Evolutionary conservation across 2,329 filamentous ascomycete species (phyloP).

Genomic region (Helminthosporium solani): DNA sequence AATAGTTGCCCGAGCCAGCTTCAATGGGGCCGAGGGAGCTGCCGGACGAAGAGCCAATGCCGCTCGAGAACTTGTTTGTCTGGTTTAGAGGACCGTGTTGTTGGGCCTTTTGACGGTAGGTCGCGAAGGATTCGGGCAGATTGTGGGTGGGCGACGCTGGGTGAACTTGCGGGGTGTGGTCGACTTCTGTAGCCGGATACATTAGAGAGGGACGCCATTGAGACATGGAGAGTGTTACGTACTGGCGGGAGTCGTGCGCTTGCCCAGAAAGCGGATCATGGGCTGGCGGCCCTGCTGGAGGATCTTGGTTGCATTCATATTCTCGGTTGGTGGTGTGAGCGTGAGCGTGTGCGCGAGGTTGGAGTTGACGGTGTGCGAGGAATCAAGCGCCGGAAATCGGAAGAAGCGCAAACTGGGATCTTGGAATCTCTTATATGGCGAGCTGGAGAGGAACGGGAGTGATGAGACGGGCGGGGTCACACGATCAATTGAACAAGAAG

Average conservation of each 20-base stretch:
- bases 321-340: conserved; percentile 13
- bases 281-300: conserved; percentile 52
- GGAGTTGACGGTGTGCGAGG: conserved; percentile 1
- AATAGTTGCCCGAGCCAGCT: conserved; percentile 72
- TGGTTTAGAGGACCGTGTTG: conserved; percentile 70
- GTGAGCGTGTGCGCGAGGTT: too few species aligned
- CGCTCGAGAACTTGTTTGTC: conserved; percentile 32
- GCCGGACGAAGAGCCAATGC: conserved; percentile 64
- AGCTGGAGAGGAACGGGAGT: neutral
- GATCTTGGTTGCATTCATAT: conserved; percentile 49
- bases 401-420: too few species aligned
- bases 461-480: neutral
- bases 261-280: conserved; percentile 55
- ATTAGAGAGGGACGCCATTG: conserved; percentile 14
- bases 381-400: neutral
- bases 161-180: conserved; percentile 73
- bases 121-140: conserved; percentile 70
- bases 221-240: conserved; percentile 14
- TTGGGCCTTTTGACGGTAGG: conserved; percentile 75
- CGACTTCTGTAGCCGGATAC: conserved; percentile 58
- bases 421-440: too few species aligned
- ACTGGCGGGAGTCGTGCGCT: conserved; percentile 49
- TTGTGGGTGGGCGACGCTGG: conserved; percentile 67
- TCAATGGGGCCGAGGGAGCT: conserved; percentile 70
- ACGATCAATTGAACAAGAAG: neutral